Evolutionary conservation across 2,329 filamentous ascomycete species (phyloP).

Genomic region (Exophiala sp.): DNA sequence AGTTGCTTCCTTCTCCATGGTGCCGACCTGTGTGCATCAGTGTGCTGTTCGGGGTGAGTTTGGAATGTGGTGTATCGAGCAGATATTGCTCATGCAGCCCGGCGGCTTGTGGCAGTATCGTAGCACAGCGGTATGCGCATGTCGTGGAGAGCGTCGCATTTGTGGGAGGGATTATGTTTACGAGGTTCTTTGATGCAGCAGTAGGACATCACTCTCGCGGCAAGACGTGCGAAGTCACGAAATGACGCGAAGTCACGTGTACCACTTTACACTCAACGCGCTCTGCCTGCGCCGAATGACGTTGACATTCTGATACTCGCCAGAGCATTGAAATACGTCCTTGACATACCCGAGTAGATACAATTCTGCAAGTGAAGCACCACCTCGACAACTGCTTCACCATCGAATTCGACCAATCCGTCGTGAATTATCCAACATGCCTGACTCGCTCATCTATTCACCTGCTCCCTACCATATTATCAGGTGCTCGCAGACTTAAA

Average conservation of each 20-base stretch:
- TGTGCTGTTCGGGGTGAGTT: not conserved
- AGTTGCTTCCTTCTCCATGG: conserved; percentile 90
- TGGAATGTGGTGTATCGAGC: not conserved
- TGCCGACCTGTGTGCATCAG: conserved; percentile 24
- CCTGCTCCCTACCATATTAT: conserved; percentile 73
- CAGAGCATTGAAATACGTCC: no score
- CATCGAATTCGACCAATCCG: not conserved
- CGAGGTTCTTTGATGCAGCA: no score
- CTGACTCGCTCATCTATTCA: conserved; percentile 55
- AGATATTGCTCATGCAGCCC: no score
- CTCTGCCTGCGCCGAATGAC: no score
- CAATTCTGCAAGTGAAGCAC: no score
- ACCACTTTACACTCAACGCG: no score
- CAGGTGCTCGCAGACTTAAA: conserved; percentile 49
- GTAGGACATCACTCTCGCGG: no score
- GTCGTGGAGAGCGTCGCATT: not conserved
- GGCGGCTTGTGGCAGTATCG: no score
- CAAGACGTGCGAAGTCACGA: not conserved
- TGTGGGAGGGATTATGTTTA: no score
- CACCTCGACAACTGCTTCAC: not conserved
- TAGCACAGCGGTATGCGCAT: no score
- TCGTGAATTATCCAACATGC: conserved; percentile 30
- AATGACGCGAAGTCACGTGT: conserved; percentile 5
- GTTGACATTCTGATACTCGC: no score
- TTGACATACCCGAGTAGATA: no score